These are phyloP conservation scores for Cutaneotrichosporon sp. DNA, from an alignment of 1,284 basidiomycete species.

Conservation along the genomic window DNA sequence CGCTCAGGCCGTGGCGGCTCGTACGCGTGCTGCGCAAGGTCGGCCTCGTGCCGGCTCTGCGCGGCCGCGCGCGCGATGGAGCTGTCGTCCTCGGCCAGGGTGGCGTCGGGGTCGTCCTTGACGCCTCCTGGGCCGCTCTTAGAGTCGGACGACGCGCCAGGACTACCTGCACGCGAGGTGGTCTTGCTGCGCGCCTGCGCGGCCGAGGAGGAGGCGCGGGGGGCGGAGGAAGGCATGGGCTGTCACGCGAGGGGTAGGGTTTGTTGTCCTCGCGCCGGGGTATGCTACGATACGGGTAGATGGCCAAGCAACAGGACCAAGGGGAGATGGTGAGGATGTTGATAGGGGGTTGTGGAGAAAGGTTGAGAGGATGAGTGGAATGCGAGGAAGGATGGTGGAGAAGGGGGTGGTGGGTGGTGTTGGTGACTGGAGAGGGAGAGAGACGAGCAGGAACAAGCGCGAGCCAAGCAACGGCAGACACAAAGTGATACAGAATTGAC, in stretches of 20 bases:
- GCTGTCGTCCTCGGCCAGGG: background rate
- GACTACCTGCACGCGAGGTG: background rate
- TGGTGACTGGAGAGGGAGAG: background rate
- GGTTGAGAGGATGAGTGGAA: no score
- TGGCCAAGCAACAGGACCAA: background rate
- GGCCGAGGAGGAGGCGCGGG: background rate
- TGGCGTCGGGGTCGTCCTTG: background rate
- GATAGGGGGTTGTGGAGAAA: no score
- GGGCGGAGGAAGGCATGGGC: background rate
- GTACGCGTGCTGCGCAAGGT: slow-evolving; percentile 33
- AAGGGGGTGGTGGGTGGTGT: background rate
- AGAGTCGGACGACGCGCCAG: background rate
- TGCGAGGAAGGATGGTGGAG: background rate
- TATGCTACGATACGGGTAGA: background rate
- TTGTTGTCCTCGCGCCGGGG: background rate
- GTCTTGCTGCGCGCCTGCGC: background rate
- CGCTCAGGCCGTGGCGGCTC: slow-evolving; percentile 27
- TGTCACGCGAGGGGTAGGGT: background rate
- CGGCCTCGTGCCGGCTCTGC: slow-evolving; percentile 28
- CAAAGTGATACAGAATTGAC: slow-evolving; percentile 7
- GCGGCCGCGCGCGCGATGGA: slow-evolving; percentile 1
- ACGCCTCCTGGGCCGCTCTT: background rate
- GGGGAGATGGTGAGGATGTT: background rate
- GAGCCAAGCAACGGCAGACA: background rate
- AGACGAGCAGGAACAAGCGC: no score